A percentile compares a stretch with the other conserved stretches of the same genome.
phyloP scores from a whole-genome alignment of 768 basidiomycete genomes.

The Trichaptum fuscoviolaceum region DNA sequence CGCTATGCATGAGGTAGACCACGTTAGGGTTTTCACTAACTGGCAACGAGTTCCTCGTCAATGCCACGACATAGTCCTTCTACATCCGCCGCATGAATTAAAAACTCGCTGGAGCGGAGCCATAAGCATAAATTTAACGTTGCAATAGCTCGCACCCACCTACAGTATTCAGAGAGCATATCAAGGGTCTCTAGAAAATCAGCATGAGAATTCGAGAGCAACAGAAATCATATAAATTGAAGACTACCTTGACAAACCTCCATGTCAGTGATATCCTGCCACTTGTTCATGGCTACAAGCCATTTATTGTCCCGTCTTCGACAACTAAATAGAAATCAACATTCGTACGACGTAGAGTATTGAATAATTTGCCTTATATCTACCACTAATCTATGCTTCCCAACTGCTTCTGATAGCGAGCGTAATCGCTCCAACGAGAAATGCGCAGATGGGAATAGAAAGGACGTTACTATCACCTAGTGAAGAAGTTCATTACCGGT shows the following conservation, averaged over 20 bases:
- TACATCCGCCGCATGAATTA: slow-evolving; percentile 98
- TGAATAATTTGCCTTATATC: slow-evolving; percentile 71
- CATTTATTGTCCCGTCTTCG: slow-evolving; percentile 70
- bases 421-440: slow-evolving; percentile 74
- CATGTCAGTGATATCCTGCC: slow-evolving; percentile 96
- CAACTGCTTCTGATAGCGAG: slow-evolving; percentile 54
- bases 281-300: slow-evolving; percentile 98
- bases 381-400: slow-evolving; percentile 85
- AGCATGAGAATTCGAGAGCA: background rate
- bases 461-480: slow-evolving; percentile 97
- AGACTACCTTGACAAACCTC: slow-evolving; percentile 72
- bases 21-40: slow-evolving; percentile 36
- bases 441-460: slow-evolving; percentile 79
- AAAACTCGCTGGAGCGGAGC: slow-evolving; percentile 63
- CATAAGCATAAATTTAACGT: background rate
- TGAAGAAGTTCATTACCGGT: slow-evolving; percentile 4
- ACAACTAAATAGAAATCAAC: slow-evolving; percentile 52
- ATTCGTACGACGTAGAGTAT: background rate
- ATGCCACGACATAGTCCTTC: slow-evolving; percentile 97
- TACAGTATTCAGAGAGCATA: slow-evolving; percentile 75
- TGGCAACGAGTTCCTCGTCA: slow-evolving; percentile 79
- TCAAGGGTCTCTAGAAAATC: slow-evolving; percentile 62
- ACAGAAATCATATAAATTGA: background rate
- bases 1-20: background rate
- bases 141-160: slow-evolving; percentile 33